A percentile compares a stretch with the other conserved stretches of the same genome.
Evolutionary conservation across 441 rosid species (phyloP).

Genomic region (Erysimum pusillum): DNA sequence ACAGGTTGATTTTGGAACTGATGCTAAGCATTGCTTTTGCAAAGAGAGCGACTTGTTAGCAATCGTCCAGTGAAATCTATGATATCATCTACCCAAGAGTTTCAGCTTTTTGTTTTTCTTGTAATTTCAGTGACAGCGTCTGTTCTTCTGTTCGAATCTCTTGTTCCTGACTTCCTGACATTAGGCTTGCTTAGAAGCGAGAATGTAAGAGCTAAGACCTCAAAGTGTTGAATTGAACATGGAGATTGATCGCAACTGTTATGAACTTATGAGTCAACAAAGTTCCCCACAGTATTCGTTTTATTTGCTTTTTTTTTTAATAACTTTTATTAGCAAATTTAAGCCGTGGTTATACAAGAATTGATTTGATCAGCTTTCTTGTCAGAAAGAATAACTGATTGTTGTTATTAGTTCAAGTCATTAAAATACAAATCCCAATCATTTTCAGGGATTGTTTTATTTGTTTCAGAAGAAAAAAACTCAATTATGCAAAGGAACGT

Average conservation of each 20-base stretch:
- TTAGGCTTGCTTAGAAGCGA: neutral
- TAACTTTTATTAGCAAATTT: no score
- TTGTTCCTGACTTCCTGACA: neutral
- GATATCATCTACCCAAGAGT: neutral
- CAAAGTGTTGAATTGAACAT: neutral
- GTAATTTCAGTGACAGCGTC: slow-evolving; percentile 12
- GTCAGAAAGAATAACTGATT: no score
- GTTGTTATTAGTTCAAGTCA: no score
- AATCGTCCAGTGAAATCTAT: slow-evolving; percentile 57
- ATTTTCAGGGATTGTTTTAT: no score
- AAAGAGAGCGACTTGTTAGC: slow-evolving; percentile 78
- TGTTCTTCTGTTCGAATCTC: neutral
- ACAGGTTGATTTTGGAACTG: slow-evolving; percentile 82
- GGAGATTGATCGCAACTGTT: neutral
- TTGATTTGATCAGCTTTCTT: no score
- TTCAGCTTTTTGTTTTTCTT: neutral
- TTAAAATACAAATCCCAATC: no score
- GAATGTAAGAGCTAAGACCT: neutral
- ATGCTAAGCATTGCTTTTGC: slow-evolving; percentile 74
- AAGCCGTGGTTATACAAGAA: no score
- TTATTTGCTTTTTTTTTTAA: neutral
- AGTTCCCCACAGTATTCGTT: no score
- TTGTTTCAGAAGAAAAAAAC: no score
- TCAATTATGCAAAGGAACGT: no score
- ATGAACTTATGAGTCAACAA: neutral